phyloP scores from a whole-genome alignment of 139 green algal species.

The Chlamydomonas sp. region DNA sequence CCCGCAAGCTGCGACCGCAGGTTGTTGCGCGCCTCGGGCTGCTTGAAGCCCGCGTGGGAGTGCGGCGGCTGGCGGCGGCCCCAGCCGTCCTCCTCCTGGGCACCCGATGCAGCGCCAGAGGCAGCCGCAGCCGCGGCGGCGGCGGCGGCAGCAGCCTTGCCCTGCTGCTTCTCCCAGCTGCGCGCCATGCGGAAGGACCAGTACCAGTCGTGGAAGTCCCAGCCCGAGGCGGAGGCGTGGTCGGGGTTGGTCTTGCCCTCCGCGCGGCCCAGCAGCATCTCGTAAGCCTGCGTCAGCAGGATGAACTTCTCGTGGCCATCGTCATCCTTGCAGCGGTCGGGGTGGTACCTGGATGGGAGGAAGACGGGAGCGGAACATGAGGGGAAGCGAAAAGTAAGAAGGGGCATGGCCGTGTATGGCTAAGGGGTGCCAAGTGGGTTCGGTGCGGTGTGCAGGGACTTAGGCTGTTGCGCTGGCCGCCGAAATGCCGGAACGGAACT shows the following conservation, averaged over 20 bases:
- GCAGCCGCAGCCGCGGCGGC: neutral
- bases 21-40: slow-evolving; percentile 19
- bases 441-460: too few species aligned
- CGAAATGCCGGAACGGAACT: too few species aligned
- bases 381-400: neutral
- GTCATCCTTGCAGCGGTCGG: slow-evolving; percentile 48
- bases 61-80: neutral
- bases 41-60: neutral
- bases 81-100: neutral
- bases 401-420: neutral
- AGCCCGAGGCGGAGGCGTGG: slow-evolving; percentile 16
- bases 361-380: neutral
- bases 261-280: slow-evolving; percentile 43
- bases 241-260: slow-evolving; percentile 15
- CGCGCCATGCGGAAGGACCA: slow-evolving; percentile 58
- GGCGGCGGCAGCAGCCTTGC: neutral
- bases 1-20: slow-evolving; percentile 56
- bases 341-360: slow-evolving; percentile 31
- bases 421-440: too few species aligned
- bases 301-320: slow-evolving; percentile 48
- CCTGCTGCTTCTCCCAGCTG: slow-evolving; percentile 43
- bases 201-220: slow-evolving; percentile 64
- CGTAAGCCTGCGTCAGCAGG: slow-evolving; percentile 53
- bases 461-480: too few species aligned
- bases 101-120: neutral